A percentile compares a stretch with the other conserved stretches of the same genome.
Conservation (phyloP, 2,329 filamentous ascomycete species). For the Botrytis aclada region DNA sequence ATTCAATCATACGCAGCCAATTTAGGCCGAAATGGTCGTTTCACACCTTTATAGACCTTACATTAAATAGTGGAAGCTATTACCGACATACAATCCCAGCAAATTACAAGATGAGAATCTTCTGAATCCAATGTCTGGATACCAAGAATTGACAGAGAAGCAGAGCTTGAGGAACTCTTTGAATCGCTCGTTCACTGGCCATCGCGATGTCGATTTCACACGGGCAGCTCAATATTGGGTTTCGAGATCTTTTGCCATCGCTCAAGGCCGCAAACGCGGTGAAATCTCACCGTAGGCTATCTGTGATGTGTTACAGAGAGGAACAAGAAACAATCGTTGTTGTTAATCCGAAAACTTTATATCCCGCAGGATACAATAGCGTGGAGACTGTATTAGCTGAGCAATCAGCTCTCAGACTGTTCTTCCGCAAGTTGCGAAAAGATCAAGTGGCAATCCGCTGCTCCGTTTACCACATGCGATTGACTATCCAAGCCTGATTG, state of each 20-base stretch:
- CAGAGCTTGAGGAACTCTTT: no score
- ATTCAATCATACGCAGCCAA: no score
- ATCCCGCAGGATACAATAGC: slow-evolving; percentile 93
- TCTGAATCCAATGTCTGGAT: neutral
- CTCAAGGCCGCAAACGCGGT: neutral
- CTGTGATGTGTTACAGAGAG: neutral
- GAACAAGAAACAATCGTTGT: slow-evolving; percentile 57
- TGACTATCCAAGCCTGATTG: neutral
- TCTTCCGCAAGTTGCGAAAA: slow-evolving; percentile 65
- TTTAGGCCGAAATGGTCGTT: neutral
- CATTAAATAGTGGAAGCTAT: neutral
- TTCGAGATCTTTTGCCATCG: neutral
- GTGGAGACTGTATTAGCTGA: slow-evolving; percentile 90
- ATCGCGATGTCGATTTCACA: neutral
- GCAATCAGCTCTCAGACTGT: slow-evolving; percentile 62
- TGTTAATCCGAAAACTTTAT: slow-evolving; percentile 88
- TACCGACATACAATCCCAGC: neutral
- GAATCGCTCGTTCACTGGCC: no score
- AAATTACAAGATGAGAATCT: neutral
- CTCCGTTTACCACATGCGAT: neutral
- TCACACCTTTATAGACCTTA: no score
- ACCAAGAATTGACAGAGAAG: neutral
- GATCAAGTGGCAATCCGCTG: neutral
- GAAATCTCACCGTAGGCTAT: neutral
- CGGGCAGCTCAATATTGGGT: neutral